Base-by-base conservation (phyloP, 768 basidiomycete species). In the Naganishia friedmannii region DNA sequence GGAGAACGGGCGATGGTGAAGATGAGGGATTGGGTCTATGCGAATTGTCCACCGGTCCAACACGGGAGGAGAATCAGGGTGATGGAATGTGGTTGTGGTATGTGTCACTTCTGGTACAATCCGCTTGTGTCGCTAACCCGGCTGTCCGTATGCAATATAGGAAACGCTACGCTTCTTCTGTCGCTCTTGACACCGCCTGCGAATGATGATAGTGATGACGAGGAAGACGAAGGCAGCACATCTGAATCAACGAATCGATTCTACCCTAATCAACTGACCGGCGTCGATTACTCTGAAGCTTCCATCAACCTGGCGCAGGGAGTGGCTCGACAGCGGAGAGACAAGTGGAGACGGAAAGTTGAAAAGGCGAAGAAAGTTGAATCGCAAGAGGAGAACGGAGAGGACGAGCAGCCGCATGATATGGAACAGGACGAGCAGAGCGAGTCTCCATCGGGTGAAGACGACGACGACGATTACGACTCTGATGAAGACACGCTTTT, bases 21-120 rank as follows among this genome's bases (percentile, higher is more conserved):
- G 65, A 83, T 83, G 83, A 78, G 81, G n/a, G 74, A 79, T 45
- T 84, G 83, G 83, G 78, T 80, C 19, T 66, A 68, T 7, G 70
- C 78, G 28, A 74, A 83, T 70, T 72, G 80, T n/a, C 77, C 82
- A 32, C 67, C 73, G 10, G 57, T 68, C 3, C 29, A 42, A 26
- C 34, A 73, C 21, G 17, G 69, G 26, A 63, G 46, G 23, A 60
- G 45, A 28, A 73, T 79, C 0, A 73, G 76, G 15, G 76, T 83
- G 15, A 68, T 83, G 5, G 83, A 84, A 72, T 80, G 82, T 76
- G 77, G 81, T n/a, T 76, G 71, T 56, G 71, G 70, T 67, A 46
- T 39, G 70, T 19, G n/a, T 53, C 7, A 53, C 26, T 9, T 28
- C 34, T 34, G n/a, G 37, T 15, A 15, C 19, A 39, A 19, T 15